Base-by-base conservation (phyloP, 805 yeast species). In the Hanseniaspora clermontiae region DNA sequence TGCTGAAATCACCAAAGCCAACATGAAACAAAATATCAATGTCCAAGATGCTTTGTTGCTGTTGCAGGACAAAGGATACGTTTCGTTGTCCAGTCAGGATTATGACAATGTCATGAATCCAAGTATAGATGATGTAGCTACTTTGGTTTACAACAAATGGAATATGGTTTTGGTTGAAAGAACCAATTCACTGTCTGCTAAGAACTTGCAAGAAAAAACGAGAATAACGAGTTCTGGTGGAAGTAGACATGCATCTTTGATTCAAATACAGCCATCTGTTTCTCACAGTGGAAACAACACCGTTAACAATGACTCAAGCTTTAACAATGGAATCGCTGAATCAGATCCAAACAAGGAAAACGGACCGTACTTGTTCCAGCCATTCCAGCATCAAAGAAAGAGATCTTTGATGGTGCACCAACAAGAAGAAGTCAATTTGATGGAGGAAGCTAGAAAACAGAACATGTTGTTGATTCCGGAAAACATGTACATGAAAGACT, bases 31-130 rank as follows among this genome's bases (percentile, higher is more conserved):
- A 12, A 31, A 58, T 8, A 31, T 60, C 50, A 45, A 58, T n/a
- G 17, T 57, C 64, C 49, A 50, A 31, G 63, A 49, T 12, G 53
- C 70, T 4, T 53, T 63, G 39, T 62, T 62, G 29, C 64, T 64
- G 46, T 66, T 68, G 63, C 56, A 62, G 6, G 71, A 68, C 20
- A 60, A 65, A 49, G 74, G 72, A 0, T 63, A 72, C 34, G 65
- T 67, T 31, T 64, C 74, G 17, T 62, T 77, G 12, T 62, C 72
- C 0, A 62, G 64, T 32, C 69, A 70, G 10, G 71, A 73, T 34
- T 65, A 66, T 36, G 51, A 50, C 15, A 27, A 9, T 2, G 20
- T 45, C 1, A 27, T 3, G 5, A 50, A 50, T 27, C 55, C 54
- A 38, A 50, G 38, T 10, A 50, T 24, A 24, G 50, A 46, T 32